phyloP scores from a whole-genome alignment of 139 green algal species.

The Coelastrella sp. region DNA sequence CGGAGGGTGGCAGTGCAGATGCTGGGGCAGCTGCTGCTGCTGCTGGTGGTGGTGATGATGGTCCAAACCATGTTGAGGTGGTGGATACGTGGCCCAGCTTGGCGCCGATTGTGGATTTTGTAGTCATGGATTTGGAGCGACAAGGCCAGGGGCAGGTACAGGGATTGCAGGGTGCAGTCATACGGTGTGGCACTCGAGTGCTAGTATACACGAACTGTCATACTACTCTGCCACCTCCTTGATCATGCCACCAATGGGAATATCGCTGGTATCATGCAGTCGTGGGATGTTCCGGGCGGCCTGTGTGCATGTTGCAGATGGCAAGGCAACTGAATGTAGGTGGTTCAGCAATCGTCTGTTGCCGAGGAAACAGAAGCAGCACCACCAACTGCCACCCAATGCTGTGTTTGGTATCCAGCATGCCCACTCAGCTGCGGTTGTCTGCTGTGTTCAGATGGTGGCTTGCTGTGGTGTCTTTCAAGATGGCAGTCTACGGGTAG shows the following conservation, averaged over 20 bases:
- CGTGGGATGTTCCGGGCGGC: too few species aligned
- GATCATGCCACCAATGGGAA: too few species aligned
- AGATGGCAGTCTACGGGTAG: conserved; percentile 91
- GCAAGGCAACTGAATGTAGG: too few species aligned
- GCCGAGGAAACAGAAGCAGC: too few species aligned
- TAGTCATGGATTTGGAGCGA: conserved; percentile 94
- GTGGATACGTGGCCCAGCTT: conserved; percentile 93
- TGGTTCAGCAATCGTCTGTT: too few species aligned
- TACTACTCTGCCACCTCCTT: too few species aligned
- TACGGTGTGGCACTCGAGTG: too few species aligned
- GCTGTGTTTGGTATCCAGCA: too few species aligned
- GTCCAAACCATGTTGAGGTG: conserved; percentile 74
- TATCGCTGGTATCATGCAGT: too few species aligned
- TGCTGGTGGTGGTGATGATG: conserved; percentile 29
- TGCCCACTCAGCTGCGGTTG: not conserved
- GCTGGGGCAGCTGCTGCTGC: not conserved
- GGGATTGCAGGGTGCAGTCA: not conserved
- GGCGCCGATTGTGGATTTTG: conserved; percentile 97
- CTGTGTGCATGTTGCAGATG: too few species aligned
- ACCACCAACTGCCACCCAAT: too few species aligned
- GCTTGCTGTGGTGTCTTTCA: conserved; percentile 85
- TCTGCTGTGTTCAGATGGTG: conserved; percentile 78
- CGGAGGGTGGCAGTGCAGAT: not conserved
- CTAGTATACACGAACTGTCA: too few species aligned
- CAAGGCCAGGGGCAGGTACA: conserved; percentile 94